A percentile compares a stretch with the other conserved stretches of the same genome.
phyloP scores from a whole-genome alignment of 352 stramenopile species.

The Globisporangium megalacanthum region DNA sequence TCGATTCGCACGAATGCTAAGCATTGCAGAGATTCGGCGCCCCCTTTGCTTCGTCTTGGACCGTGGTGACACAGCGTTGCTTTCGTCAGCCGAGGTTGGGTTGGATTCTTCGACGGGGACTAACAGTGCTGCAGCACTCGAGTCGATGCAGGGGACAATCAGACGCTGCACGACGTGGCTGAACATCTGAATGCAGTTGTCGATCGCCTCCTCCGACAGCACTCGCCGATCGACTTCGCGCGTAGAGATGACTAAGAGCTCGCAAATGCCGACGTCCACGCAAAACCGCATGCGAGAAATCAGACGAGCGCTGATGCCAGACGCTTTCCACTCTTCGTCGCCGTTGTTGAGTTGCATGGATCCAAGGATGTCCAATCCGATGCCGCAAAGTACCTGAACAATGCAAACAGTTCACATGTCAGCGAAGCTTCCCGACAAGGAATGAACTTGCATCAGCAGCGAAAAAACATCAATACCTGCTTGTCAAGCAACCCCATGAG shows the following conservation, averaged over 20 bases:
- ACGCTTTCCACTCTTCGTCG: constrained; percentile 28
- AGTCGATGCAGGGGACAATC: constrained; percentile 68
- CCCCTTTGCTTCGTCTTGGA: background rate
- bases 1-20: constrained; percentile 51
- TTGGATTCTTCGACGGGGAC: constrained; percentile 5
- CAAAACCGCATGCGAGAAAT: constrained; percentile 31
- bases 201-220: constrained; percentile 79
- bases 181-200: constrained; percentile 71
- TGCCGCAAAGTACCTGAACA: constrained; percentile 16
- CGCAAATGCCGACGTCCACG: constrained; percentile 66
- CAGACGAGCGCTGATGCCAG: constrained; percentile 28
- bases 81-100: background rate
- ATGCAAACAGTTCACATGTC: background rate
- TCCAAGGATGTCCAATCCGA: constrained; percentile 23
- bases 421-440: background rate
- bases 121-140: constrained; percentile 29
- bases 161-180: constrained; percentile 49
- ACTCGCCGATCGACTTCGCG: constrained; percentile 59
- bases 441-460: background rate
- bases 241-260: constrained; percentile 70
- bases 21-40: constrained; percentile 14
- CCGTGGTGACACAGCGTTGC: constrained; percentile 1
- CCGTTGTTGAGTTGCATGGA: constrained; percentile 23
- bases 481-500: constrained; percentile 52
- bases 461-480: constrained; percentile 25